Evolutionary conservation across 768 basidiomycete species (phyloP).

Genomic region (Lactifluus echinatus): DNA sequence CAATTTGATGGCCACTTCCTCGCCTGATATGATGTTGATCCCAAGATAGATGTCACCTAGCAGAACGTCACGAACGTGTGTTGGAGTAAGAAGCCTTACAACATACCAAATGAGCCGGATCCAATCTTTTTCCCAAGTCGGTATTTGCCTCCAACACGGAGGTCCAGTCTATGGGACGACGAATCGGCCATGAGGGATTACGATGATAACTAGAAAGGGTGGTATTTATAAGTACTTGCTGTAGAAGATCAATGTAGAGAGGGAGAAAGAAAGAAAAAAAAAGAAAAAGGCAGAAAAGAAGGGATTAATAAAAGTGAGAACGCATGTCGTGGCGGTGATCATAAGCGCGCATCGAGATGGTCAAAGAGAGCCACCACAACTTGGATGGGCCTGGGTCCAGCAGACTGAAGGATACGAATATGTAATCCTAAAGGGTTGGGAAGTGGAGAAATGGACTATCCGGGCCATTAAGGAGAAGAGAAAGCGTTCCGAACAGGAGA

Average conservation of each 20-base stretch:
- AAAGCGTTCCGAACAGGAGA: conserved; percentile 6
- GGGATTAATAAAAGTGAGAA: neutral
- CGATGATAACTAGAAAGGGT: conserved; percentile 14
- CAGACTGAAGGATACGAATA: neutral
- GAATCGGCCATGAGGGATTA: conserved; percentile 57
- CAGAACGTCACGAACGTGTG: neutral
- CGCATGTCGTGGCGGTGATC: conserved; percentile 5
- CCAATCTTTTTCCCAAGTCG: conserved; percentile 99
- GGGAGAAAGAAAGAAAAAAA: neutral
- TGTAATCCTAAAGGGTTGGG: neutral
- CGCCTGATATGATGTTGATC: conserved; percentile 99
- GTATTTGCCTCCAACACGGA: conserved; percentile 91
- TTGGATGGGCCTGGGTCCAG: neutral
- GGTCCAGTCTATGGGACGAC: conserved; percentile 65
- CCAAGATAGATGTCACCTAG: conserved; percentile 98
- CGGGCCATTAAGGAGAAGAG: neutral
- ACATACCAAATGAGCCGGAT: conserved; percentile 92
- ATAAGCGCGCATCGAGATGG: conserved; percentile 3
- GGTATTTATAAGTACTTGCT: neutral
- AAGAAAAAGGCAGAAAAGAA: neutral
- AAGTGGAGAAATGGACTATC: neutral
- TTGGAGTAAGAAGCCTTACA: neutral
- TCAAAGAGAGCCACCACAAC: neutral
- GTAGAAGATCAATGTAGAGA: neutral
- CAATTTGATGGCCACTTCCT: conserved; percentile 99